Evolutionary conservation across 1,284 basidiomycete genomes (phyloP).

Genomic region (Golubevia pallescens): DNA sequence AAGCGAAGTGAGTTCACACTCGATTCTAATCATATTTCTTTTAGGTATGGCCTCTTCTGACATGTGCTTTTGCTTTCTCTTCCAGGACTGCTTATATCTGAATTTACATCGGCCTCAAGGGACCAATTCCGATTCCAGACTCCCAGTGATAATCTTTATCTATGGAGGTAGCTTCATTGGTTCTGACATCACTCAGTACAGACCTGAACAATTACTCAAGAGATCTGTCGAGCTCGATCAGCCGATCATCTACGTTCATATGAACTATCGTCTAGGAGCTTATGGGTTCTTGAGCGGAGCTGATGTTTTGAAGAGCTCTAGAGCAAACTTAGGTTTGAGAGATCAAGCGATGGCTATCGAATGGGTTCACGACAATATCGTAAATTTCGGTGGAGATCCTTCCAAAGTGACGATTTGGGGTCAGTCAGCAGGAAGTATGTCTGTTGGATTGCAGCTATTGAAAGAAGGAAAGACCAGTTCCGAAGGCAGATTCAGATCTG

Average conservation of each 20-base stretch:
- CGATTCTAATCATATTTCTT: too few relatives aligned
- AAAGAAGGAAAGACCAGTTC: neutral
- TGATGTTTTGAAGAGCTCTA: neutral
- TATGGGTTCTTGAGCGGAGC: conserved; percentile 6
- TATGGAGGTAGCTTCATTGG: neutral
- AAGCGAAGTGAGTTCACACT: too few relatives aligned
- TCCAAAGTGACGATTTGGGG: conserved; percentile 9
- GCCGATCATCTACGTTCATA: conserved; percentile 3
- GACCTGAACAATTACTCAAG: neutral
- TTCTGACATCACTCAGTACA: neutral
- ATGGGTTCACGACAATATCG: conserved; percentile 4
- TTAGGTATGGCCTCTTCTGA: neutral
- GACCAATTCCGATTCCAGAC: neutral
- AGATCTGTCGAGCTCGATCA: conserved; percentile 1
- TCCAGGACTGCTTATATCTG: neutral
- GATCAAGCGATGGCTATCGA: conserved; percentile 4
- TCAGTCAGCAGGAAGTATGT: conserved; percentile 1
- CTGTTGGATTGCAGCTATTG: conserved; percentile 1
- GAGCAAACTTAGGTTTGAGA: conserved; percentile 3
- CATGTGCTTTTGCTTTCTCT: neutral
- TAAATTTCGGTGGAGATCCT: neutral
- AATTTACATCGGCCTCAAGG: conserved; percentile 1
- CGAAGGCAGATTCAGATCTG: neutral
- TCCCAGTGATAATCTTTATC: conserved; percentile 6
- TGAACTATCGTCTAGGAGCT: conserved; percentile 5